These are phyloP conservation scores for Rubia tinctorum DNA, from an alignment of 305 asterid species.

Conservation along the genomic window DNA sequence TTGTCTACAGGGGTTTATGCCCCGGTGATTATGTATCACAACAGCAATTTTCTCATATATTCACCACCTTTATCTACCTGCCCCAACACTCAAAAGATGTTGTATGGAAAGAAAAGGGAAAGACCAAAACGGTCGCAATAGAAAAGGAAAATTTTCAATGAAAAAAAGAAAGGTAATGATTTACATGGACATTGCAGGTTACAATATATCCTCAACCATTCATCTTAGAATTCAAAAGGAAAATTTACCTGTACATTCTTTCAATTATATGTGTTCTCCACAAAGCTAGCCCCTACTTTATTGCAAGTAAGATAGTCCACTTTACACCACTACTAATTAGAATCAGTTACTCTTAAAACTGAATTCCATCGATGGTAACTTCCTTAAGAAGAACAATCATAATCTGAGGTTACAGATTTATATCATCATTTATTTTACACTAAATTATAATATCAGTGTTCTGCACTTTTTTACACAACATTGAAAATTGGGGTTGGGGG, in stretches of 20 bases:
- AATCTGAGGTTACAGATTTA: background rate
- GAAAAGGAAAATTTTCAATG: background rate
- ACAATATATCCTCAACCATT: background rate
- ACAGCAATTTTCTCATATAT: too few relatives aligned
- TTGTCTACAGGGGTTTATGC: too few relatives aligned
- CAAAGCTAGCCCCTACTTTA: background rate
- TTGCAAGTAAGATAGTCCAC: constrained; percentile 2
- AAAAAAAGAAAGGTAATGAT: background rate
- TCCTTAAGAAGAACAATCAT: background rate
- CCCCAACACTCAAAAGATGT: background rate
- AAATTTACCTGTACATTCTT: background rate
- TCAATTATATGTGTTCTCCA: too few relatives aligned
- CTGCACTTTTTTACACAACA: background rate
- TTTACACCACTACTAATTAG: background rate
- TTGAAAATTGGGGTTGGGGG: too few relatives aligned
- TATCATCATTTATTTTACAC: background rate
- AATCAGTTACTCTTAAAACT: background rate
- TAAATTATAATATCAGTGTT: background rate
- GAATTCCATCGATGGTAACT: background rate
- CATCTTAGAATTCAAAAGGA: background rate
- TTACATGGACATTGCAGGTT: background rate
- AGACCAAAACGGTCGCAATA: background rate
- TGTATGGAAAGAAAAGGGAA: background rate
- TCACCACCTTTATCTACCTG: background rate
- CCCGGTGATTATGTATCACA: too few relatives aligned